Percentiles rank a stretch among this genome's conserved stretches.
Evolutionary conservation across 1,139 yeast species (phyloP).

Genomic region (Scheffersomyces parashehatae): DNA sequence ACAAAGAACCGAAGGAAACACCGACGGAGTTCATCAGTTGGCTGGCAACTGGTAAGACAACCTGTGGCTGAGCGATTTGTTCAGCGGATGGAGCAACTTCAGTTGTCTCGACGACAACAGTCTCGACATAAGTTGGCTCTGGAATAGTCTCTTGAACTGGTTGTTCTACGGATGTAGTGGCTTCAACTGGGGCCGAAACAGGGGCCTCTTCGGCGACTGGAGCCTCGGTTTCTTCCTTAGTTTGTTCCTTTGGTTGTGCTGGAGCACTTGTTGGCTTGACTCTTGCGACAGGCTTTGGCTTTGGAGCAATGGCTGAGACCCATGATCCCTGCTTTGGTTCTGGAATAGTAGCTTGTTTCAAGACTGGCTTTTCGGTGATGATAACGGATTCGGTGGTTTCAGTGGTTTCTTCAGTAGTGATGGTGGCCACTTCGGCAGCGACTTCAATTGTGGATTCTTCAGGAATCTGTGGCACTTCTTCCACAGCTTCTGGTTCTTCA

Average conservation of each 20-base stretch:
- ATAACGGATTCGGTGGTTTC: slow-evolving; percentile 10
- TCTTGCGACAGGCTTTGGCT: slow-evolving; percentile 31
- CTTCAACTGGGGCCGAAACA: slow-evolving; percentile 14
- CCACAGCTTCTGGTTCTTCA: slow-evolving; percentile 8
- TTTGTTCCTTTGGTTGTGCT: slow-evolving; percentile 12
- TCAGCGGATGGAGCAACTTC: slow-evolving; percentile 8
- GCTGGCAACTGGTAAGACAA: slow-evolving; percentile 60
- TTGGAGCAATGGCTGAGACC: slow-evolving; percentile 64
- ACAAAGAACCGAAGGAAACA: slow-evolving; percentile 69
- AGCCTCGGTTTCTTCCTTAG: slow-evolving; percentile 5
- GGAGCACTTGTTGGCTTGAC: slow-evolving; percentile 15
- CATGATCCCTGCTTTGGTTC: slow-evolving; percentile 44
- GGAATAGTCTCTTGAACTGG: slow-evolving; percentile 9
- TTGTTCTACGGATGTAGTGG: slow-evolving; percentile 7
- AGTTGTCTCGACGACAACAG: slow-evolving; percentile 13
- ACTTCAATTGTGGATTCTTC: slow-evolving; percentile 10
- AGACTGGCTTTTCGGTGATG: slow-evolving; percentile 19
- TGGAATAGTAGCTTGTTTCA: slow-evolving; percentile 33
- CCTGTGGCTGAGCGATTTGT: slow-evolving; percentile 47
- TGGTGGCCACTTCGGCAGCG: slow-evolving; percentile 3
- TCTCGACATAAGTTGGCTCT: slow-evolving; percentile 14
- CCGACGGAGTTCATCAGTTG: slow-evolving; percentile 59
- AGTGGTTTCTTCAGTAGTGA: slow-evolving; percentile 10
- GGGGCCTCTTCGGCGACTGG: slow-evolving; percentile 5
- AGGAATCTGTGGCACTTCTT: slow-evolving; percentile 7